Percentiles rank a stretch among this genome's conserved stretches.
Evolutionary conservation across 2,329 filamentous ascomycete genomes (phyloP).

Genomic region (Aspergillus vadensis): DNA sequence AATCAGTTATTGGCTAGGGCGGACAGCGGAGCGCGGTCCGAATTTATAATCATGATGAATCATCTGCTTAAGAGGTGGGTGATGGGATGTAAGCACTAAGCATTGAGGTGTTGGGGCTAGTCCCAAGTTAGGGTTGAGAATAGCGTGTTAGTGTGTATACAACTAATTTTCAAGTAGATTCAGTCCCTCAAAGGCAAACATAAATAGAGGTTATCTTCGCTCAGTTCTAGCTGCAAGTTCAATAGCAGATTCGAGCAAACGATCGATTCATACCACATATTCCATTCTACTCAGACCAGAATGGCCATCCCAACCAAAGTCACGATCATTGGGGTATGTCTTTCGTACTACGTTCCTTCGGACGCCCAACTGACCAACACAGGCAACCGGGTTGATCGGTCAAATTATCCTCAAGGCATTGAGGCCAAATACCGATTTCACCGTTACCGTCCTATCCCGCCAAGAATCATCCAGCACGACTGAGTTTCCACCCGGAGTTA

Average conservation of each 20-base stretch:
- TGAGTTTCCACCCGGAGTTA: conserved; percentile 23
- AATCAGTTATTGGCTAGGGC: conserved; percentile 9
- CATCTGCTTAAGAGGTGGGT: not conserved
- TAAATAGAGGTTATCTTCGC: not conserved
- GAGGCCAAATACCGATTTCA: conserved; percentile 17
- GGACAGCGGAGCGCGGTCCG: conserved; percentile 15
- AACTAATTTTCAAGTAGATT: not conserved
- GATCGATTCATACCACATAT: not conserved
- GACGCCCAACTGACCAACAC: not conserved
- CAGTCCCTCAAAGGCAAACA: not conserved
- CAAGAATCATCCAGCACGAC: conserved; percentile 18
- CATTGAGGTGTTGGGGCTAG: not conserved
- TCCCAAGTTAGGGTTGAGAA: not conserved
- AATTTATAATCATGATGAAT: not conserved
- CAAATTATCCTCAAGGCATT: conserved; percentile 25
- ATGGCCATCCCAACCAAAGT: conserved; percentile 20
- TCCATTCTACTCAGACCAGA: not conserved
- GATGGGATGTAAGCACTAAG: not conserved
- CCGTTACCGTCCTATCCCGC: conserved; percentile 30
- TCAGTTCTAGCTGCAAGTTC: not conserved
- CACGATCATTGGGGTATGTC: conserved; percentile 22
- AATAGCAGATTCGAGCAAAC: not conserved
- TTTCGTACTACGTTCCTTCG: not conserved
- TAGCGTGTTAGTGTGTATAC: not conserved
- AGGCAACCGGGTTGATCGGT: conserved; percentile 31